Evolutionary conservation across 2,329 filamentous ascomycete genomes (phyloP).

Genomic region (Fusarium ambrosium): DNA sequence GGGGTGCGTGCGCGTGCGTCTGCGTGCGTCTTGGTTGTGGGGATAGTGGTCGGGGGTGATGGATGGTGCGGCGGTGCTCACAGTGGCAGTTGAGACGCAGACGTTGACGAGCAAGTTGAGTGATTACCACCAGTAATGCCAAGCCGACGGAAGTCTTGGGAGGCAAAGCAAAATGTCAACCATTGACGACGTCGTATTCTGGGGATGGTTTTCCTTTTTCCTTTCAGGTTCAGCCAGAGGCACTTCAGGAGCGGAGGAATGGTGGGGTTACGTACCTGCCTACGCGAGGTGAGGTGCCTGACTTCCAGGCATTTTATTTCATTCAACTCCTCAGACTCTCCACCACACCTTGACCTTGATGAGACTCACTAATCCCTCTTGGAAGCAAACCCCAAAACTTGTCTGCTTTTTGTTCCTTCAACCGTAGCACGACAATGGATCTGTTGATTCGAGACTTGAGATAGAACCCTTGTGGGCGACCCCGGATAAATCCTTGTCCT

Average conservation of each 20-base stretch:
- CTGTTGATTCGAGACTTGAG: constrained; percentile 3
- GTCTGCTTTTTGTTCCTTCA: not conserved
- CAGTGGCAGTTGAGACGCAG: constrained; percentile 3
- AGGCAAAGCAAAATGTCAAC: not conserved
- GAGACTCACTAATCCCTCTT: constrained; percentile 3
- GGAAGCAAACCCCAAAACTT: not conserved
- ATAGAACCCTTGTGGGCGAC: not conserved
- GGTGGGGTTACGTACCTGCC: constrained; percentile 6
- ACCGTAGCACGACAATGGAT: not conserved
- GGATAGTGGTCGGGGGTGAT: constrained; percentile 21
- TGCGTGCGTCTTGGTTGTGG: constrained; percentile 16
- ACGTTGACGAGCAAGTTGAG: not conserved
- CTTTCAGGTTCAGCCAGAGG: not conserved
- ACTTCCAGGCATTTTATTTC: not conserved
- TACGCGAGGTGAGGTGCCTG: constrained; percentile 3
- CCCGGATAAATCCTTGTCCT: constrained; percentile 10
- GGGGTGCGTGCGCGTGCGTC: constrained; percentile 20
- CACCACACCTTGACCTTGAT: not conserved
- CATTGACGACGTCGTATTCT: constrained; percentile 1
- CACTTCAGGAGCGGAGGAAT: not conserved
- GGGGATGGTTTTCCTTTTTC: constrained; percentile 1
- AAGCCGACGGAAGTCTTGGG: not conserved
- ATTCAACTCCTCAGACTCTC: constrained; percentile 1
- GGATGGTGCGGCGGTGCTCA: constrained; percentile 23
- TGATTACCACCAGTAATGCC: not conserved